A percentile compares a stretch with the other conserved stretches of the same genome.
phyloP scores from a whole-genome alignment of 139 green algal species.

The Desmodesmus armatus region DNA sequence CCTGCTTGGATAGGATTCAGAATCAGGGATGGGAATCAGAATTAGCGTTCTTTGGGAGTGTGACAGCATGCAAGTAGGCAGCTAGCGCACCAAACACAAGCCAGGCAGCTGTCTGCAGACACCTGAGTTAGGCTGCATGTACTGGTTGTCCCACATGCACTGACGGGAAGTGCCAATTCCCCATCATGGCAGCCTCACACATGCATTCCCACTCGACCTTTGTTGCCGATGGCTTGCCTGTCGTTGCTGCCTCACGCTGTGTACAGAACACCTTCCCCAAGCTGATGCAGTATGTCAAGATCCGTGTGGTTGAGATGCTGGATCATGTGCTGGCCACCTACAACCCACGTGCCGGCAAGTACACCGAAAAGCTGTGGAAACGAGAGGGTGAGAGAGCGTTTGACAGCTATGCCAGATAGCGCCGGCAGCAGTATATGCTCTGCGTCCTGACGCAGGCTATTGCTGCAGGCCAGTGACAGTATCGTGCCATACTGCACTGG shows the following conservation, averaged over 20 bases:
- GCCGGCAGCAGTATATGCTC: not conserved
- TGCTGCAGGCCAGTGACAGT: too few species aligned
- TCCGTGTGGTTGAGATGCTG: conserved; percentile 87
- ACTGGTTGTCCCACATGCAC: too few species aligned
- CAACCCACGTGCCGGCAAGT: conserved; percentile 85
- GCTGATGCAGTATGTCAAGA: conserved; percentile 49
- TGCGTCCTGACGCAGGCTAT: not conserved
- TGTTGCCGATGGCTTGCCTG: not conserved
- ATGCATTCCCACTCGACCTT: not conserved
- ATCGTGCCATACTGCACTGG: too few species aligned
- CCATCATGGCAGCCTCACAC: too few species aligned
- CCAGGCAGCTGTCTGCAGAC: not conserved
- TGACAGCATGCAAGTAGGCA: not conserved
- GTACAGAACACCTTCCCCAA: conserved; percentile 27
- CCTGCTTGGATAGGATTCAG: not conserved
- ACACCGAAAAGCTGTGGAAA: conserved; percentile 80
- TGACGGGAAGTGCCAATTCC: too few species aligned
- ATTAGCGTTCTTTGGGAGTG: not conserved
- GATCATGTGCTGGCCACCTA: conserved; percentile 93
- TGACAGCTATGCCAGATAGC: not conserved
- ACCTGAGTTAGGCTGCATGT: not conserved
- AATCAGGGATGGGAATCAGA: too few species aligned
- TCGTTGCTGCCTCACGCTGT: too few species aligned
- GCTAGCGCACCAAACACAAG: not conserved
- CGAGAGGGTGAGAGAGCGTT: conserved; percentile 48